Evolutionary conservation across 768 basidiomycete species (phyloP).

Genomic region (Russula vinacea): DNA sequence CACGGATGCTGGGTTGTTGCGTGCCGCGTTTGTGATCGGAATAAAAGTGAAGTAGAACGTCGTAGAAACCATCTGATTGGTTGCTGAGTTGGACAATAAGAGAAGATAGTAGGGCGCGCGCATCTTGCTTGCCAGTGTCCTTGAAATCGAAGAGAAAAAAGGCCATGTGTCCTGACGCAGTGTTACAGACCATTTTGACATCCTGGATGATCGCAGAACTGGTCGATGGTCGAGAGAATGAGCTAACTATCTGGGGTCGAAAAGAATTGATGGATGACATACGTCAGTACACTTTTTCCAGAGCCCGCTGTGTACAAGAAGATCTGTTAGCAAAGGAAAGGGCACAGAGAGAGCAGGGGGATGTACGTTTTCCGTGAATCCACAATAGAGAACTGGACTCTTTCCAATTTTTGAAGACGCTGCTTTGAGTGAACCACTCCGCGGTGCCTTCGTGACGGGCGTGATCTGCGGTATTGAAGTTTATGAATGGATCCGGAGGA

Average conservation of each 20-base stretch:
- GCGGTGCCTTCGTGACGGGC: neutral
- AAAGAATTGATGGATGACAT: neutral
- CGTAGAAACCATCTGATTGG: too few species aligned
- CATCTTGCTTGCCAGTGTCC: too few species aligned
- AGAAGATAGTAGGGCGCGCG: too few species aligned
- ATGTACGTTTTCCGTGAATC: conserved; percentile 5
- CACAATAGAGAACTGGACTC: neutral
- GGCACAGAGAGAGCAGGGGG: too few species aligned
- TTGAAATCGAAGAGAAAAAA: too few species aligned
- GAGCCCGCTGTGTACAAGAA: neutral
- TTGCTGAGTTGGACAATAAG: too few species aligned
- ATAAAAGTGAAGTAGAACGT: too few species aligned
- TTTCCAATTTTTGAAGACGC: neutral
- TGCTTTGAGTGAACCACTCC: conserved; percentile 2
- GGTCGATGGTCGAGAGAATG: neutral
- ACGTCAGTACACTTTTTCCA: neutral
- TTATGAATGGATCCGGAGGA: conserved; percentile 6
- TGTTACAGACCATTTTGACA: too few species aligned
- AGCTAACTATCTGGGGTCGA: neutral
- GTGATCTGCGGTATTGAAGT: neutral
- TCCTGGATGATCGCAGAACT: neutral
- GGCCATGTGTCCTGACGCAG: too few species aligned
- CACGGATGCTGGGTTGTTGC: too few species aligned
- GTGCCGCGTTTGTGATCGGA: too few species aligned
- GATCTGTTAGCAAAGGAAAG: neutral